Evolutionary conservation across 1,284 basidiomycete genomes (phyloP).

Genomic region (Malassezia pachydermatis): DNA sequence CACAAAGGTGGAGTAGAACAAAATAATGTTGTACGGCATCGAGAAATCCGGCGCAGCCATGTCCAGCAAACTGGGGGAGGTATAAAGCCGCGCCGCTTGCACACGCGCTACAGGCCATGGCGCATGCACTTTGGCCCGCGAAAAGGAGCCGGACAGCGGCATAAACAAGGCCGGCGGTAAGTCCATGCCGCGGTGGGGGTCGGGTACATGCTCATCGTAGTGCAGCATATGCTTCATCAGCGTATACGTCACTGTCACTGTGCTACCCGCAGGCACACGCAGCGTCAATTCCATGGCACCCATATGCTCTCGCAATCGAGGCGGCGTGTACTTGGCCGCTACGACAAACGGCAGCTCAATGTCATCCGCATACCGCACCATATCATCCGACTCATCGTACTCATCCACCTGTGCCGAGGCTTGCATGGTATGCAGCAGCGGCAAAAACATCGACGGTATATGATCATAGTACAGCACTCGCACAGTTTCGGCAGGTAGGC

Average conservation of each 20-base stretch:
- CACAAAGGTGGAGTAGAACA: constrained; percentile 41
- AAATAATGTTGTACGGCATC: constrained; percentile 97
- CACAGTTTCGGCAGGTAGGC: constrained; percentile 50
- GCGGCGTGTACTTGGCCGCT: constrained; percentile 25
- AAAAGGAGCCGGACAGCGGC: constrained; percentile 14
- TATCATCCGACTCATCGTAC: constrained; percentile 13
- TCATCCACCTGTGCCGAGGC: constrained; percentile 37
- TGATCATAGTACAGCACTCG: constrained; percentile 72
- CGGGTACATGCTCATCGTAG: constrained; percentile 90
- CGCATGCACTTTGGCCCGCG: neutral
- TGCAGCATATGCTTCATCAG: constrained; percentile 75
- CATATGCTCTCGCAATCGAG: constrained; percentile 17
- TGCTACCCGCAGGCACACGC: constrained; percentile 56
- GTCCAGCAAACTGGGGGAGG: constrained; percentile 69
- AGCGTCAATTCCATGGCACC: constrained; percentile 56
- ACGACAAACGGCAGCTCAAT: constrained; percentile 20
- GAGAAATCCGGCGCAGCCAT: constrained; percentile 93
- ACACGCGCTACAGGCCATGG: neutral
- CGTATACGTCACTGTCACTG: constrained; percentile 61
- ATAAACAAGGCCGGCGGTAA: constrained; percentile 59
- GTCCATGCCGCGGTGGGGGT: constrained; percentile 88
- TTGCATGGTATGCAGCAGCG: constrained; percentile 71
- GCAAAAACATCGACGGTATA: constrained; percentile 83
- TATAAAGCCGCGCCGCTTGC: constrained; percentile 56
- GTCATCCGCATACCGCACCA: constrained; percentile 28